A percentile compares a stretch with the other conserved stretches of the same genome.
These are phyloP conservation scores for Cyclaneusma minus DNA, from an alignment of 2,329 filamentous ascomycete species.

Conservation along the genomic window DNA sequence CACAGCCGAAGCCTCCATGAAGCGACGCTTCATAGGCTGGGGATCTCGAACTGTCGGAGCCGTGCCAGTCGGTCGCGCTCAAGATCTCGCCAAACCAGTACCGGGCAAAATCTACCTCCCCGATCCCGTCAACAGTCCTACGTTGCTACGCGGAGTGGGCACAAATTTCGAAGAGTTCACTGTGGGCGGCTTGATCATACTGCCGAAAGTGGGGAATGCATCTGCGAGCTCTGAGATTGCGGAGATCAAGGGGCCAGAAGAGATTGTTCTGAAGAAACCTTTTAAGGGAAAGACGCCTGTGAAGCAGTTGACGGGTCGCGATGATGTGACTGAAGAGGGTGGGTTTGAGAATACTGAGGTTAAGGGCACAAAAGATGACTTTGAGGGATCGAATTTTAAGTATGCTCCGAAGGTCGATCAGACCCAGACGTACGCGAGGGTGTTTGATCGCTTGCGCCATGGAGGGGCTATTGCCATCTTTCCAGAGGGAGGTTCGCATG, in stretches of 20 bases:
- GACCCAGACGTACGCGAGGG: constrained; percentile 81
- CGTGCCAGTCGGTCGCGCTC: constrained; percentile 82
- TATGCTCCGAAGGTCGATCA: constrained; percentile 88
- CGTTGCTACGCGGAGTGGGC: constrained; percentile 61
- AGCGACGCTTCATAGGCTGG: constrained; percentile 76
- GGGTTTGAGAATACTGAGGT: constrained; percentile 40
- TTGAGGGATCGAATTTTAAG: constrained; percentile 69
- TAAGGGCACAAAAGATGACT: constrained; percentile 42
- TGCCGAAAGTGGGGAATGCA: constrained; percentile 68
- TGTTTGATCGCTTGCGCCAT: constrained; percentile 67
- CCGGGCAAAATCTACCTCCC: constrained; percentile 75
- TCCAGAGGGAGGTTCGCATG: constrained; percentile 90
- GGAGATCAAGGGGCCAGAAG: constrained; percentile 64
- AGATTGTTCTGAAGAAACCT: constrained; percentile 73
- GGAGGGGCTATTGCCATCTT: constrained; percentile 94
- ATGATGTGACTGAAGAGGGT: constrained; percentile 53
- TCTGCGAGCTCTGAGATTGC: constrained; percentile 71
- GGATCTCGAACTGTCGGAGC: constrained; percentile 73
- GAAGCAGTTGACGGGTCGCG: constrained; percentile 67
- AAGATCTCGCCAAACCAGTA: constrained; percentile 73
- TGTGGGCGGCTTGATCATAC: constrained; percentile 67
- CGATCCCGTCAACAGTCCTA: constrained; percentile 72
- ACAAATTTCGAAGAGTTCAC: constrained; percentile 74
- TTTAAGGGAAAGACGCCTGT: constrained; percentile 66
- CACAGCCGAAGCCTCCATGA: constrained; percentile 90